These are phyloP conservation scores for Takashimella tepidaria DNA, from an alignment of 1,284 basidiomycete genomes.

Conservation along the genomic window DNA sequence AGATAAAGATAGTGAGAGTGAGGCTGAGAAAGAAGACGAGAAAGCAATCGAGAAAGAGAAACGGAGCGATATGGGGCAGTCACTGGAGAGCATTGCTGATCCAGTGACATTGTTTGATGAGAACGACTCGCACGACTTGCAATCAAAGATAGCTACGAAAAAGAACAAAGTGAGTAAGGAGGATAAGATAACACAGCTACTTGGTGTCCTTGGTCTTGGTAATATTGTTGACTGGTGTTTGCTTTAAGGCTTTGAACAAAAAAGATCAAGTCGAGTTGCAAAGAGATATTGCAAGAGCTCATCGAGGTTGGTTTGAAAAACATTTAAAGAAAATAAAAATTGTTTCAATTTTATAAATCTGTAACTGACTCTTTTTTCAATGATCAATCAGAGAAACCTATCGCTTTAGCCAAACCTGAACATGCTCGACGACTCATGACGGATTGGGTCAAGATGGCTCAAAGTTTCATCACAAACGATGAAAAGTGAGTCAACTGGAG, in stretches of 20 bases:
- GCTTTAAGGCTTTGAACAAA: not conserved
- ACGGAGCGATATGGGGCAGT: not conserved
- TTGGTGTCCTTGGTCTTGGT: not conserved
- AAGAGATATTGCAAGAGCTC: not conserved
- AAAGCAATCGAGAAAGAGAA: not conserved
- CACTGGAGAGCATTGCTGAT: not conserved
- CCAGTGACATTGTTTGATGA: not conserved
- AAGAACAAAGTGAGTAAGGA: no score
- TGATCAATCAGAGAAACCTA: not conserved
- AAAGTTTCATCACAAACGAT: not conserved
- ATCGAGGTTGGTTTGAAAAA: not conserved
- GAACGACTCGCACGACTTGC: no score
- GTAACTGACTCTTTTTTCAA: not conserved
- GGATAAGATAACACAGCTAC: not conserved
- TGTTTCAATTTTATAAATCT: not conserved
- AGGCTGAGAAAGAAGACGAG: not conserved
- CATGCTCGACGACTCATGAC: slow-evolving; percentile 20
- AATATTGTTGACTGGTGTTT: not conserved
- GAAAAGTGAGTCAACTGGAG: slow-evolving; percentile 1
- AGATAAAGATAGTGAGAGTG: not conserved
- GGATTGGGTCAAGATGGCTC: slow-evolving; percentile 19
- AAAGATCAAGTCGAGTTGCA: slow-evolving; percentile 7
- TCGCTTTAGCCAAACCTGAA: slow-evolving; percentile 4
- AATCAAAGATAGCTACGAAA: no score
- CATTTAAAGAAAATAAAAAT: slow-evolving; percentile 3